Percentiles rank a stretch among this genome's conserved stretches.
phyloP scores from a whole-genome alignment of 306 rosid species.

The Ziziphus jujuba region DNA sequence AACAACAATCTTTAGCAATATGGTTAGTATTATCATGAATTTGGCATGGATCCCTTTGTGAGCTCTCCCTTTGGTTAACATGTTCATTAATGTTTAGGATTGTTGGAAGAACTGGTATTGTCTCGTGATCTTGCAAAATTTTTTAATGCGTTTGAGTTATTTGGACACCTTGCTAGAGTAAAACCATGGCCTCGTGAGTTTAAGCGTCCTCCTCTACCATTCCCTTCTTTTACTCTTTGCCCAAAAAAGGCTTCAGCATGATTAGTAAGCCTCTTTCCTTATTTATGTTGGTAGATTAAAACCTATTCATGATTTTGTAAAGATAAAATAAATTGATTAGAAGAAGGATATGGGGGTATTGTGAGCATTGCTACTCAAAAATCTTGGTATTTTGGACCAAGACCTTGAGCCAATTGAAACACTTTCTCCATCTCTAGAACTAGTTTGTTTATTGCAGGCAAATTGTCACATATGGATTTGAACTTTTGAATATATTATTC shows the following conservation, averaged over 20 bases:
- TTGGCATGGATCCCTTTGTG: neutral
- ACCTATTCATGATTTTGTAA: neutral
- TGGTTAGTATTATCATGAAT: neutral
- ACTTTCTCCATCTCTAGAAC: neutral
- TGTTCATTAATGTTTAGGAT: neutral
- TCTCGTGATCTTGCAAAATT: too few species aligned
- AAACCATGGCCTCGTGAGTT: neutral
- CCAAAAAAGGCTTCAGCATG: neutral
- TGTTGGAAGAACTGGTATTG: neutral
- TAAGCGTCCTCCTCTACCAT: neutral
- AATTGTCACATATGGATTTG: neutral
- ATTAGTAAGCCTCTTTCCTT: neutral
- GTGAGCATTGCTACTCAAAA: slow-evolving; percentile 1
- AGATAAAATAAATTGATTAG: neutral
- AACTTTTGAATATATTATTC: neutral
- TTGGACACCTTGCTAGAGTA: neutral
- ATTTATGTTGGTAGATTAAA: neutral
- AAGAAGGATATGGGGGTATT: slow-evolving; percentile 5
- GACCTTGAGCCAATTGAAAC: neutral
- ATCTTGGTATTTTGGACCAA: neutral
- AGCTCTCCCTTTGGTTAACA: neutral
- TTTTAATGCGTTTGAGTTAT: too few species aligned
- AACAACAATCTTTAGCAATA: neutral
- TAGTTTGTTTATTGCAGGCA: neutral
- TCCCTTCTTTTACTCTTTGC: neutral